phyloP scores from a whole-genome alignment of 2,329 filamentous ascomycete genomes.

The Helicocarpus griseus region DNA sequence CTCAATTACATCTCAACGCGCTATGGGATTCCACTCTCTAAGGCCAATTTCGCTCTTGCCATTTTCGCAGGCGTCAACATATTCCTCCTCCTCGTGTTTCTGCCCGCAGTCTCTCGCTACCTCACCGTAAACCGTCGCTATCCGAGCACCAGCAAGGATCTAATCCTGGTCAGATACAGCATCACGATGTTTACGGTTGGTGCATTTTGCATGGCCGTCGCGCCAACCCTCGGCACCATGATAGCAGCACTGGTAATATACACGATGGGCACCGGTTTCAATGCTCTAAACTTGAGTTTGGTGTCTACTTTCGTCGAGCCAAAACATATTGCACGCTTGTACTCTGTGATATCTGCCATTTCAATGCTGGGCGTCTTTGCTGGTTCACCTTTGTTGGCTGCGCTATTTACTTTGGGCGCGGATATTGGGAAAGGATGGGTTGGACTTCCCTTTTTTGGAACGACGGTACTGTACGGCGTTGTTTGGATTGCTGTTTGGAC shows the following conservation, averaged over 20 bases:
- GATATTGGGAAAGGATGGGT: constrained; percentile 38
- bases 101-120: constrained; percentile 34
- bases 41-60: constrained; percentile 35
- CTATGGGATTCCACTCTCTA: constrained; percentile 39
- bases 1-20: constrained; percentile 45
- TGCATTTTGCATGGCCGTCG: constrained; percentile 38
- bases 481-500: constrained; percentile 7
- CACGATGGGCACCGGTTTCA: constrained; percentile 40
- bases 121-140: constrained; percentile 19
- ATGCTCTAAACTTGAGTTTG: constrained; percentile 37
- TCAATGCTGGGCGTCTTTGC: constrained; percentile 40
- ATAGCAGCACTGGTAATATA: constrained; percentile 39
- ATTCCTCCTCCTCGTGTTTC: constrained; percentile 36
- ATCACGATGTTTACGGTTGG: constrained; percentile 35
- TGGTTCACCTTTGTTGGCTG: constrained; percentile 38
- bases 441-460: constrained; percentile 39
- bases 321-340: constrained; percentile 40
- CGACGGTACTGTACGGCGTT: constrained; percentile 22
- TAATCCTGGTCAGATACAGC: constrained; percentile 37
- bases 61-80: constrained; percentile 40
- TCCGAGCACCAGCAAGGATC: constrained; percentile 33
- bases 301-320: constrained; percentile 40
- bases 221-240: constrained; percentile 33
- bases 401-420: constrained; percentile 38
- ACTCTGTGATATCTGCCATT: constrained; percentile 40